phyloP scores from a whole-genome alignment of 2,329 filamentous ascomycete species.

The Mycogone perniciosa region DNA sequence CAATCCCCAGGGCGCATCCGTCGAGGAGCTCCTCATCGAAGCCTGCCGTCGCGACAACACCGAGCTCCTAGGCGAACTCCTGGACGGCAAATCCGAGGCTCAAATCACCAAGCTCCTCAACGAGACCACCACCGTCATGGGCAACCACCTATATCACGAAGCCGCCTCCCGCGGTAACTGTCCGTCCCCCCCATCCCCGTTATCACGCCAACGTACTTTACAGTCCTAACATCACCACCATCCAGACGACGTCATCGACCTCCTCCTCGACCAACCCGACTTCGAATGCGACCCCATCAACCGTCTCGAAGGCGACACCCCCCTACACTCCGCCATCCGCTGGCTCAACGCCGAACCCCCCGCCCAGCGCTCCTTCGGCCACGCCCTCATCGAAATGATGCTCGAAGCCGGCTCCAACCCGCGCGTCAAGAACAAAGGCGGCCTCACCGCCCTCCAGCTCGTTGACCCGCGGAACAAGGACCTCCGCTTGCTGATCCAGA shows the following conservation, averaged over 20 bases:
- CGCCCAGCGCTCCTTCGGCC: slow-evolving; percentile 58
- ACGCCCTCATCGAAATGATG: slow-evolving; percentile 68
- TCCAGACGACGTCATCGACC: slow-evolving; percentile 71
- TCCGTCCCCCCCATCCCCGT: slow-evolving; percentile 39
- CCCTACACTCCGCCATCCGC: slow-evolving; percentile 70
- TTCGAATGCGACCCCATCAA: slow-evolving; percentile 79
- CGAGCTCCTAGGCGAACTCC: slow-evolving; percentile 70
- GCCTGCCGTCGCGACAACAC: slow-evolving; percentile 91
- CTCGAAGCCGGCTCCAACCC: slow-evolving; percentile 66
- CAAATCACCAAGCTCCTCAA: slow-evolving; percentile 77
- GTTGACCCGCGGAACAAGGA: slow-evolving; percentile 63
- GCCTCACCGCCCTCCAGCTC: slow-evolving; percentile 64
- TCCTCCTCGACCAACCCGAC: slow-evolving; percentile 74
- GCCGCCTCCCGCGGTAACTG: slow-evolving; percentile 82
- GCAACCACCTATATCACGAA: slow-evolving; percentile 84
- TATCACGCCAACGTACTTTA: not conserved
- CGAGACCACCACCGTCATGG: slow-evolving; percentile 74
- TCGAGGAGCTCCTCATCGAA: slow-evolving; percentile 81
- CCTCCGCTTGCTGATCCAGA: slow-evolving; percentile 57
- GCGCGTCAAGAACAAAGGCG: slow-evolving; percentile 61
- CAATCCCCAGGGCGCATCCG: slow-evolving; percentile 65
- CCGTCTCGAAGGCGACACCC: slow-evolving; percentile 67
- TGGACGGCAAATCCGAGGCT: slow-evolving; percentile 55
- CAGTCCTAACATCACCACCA: slow-evolving; percentile 1
- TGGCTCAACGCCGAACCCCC: slow-evolving; percentile 65